Percentiles rank a stretch among this genome's conserved stretches.
These are phyloP conservation scores for Parastagonospora nodorum DNA, from an alignment of 2,329 filamentous ascomycete genomes.

Conservation along the genomic window DNA sequence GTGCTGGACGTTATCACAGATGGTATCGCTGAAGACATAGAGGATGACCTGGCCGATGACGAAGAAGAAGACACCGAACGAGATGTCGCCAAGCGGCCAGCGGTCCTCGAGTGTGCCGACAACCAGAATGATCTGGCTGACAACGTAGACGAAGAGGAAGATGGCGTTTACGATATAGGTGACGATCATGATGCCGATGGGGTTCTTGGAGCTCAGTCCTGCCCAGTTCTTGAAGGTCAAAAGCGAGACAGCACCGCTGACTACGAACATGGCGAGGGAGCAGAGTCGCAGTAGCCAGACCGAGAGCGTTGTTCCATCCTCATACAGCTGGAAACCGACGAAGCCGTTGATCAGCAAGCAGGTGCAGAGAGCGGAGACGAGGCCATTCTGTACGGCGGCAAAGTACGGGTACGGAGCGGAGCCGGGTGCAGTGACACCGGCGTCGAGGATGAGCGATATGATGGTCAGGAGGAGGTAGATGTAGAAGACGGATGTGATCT, in stretches of 20 bases:
- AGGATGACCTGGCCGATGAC: constrained; percentile 89
- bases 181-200: constrained; percentile 86
- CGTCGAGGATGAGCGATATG: constrained; percentile 86
- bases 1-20: constrained; percentile 84
- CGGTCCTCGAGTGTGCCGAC: constrained; percentile 89
- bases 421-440: constrained; percentile 86
- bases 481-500: constrained; percentile 92
- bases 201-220: constrained; percentile 82
- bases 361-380: constrained; percentile 83
- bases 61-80: constrained; percentile 90
- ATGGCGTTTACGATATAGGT: constrained; percentile 90
- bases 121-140: constrained; percentile 87
- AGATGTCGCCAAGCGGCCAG: constrained; percentile 92
- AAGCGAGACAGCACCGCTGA: constrained; percentile 85
- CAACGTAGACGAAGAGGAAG: constrained; percentile 81
- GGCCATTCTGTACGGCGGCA: constrained; percentile 81
- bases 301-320: constrained; percentile 91
- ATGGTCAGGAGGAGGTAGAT: constrained; percentile 90
- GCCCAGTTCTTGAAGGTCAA: constrained; percentile 93
- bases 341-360: constrained; percentile 96
- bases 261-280: constrained; percentile 79
- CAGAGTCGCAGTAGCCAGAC: constrained; percentile 87
- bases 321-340: constrained; percentile 96
- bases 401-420: constrained; percentile 88
- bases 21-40: constrained; percentile 83